Evolutionary conservation across 2,329 filamentous ascomycete genomes (phyloP).

Genomic region (Colletotrichum sp.): DNA sequence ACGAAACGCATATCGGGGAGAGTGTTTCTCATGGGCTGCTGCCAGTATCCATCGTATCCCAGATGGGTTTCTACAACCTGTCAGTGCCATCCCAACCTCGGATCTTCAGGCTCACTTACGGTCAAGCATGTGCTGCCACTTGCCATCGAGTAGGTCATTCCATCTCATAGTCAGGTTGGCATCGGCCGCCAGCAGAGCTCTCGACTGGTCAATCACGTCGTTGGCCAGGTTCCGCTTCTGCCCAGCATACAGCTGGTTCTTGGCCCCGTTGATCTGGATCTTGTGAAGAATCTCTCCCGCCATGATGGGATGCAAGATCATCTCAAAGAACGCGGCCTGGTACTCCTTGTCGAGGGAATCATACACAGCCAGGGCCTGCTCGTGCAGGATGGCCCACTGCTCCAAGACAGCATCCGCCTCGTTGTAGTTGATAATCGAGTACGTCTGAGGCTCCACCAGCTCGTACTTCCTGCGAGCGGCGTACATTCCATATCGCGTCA

Average conservation of each 20-base stretch:
- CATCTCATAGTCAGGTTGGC: constrained; percentile 60
- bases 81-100: background rate
- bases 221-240: constrained; percentile 54
- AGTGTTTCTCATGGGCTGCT: constrained; percentile 75
- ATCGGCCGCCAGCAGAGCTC: constrained; percentile 62
- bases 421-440: constrained; percentile 61
- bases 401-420: constrained; percentile 59
- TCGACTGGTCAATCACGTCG: constrained; percentile 53
- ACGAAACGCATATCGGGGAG: constrained; percentile 67
- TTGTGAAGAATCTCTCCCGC: constrained; percentile 58
- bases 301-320: constrained; percentile 60
- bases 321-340: constrained; percentile 65
- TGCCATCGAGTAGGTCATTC: constrained; percentile 62
- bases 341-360: constrained; percentile 53
- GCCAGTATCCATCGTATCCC: constrained; percentile 63
- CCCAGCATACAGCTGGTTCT: constrained; percentile 49
- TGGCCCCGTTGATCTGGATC: constrained; percentile 49
- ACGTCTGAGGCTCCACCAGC: constrained; percentile 41
- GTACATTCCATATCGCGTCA: constrained; percentile 47
- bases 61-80: constrained; percentile 51
- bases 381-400: constrained; percentile 56
- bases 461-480: constrained; percentile 40
- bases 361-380: constrained; percentile 61
- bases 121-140: constrained; percentile 68
- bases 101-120: constrained; percentile 38